Conservation (phyloP, 192 early-diverging fungal genomes). For the Coemansia nantahalensis region DNA sequence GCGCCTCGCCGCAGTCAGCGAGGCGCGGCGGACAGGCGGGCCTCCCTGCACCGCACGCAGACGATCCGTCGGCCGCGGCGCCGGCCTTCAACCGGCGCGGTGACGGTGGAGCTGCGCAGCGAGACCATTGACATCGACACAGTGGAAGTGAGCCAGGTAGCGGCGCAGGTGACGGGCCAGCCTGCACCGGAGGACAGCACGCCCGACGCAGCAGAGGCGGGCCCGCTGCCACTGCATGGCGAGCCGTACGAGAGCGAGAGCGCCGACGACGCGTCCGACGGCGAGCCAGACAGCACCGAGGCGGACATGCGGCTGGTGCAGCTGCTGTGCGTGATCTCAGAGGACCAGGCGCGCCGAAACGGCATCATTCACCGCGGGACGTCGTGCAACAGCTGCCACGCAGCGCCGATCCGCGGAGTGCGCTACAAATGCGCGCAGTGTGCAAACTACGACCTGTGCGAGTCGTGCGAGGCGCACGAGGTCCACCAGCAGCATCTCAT, state of each 20-base stretch:
- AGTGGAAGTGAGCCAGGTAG: no score
- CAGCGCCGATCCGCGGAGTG: slow-evolving; percentile 82
- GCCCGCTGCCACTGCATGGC: no score
- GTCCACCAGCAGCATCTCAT: slow-evolving; percentile 84
- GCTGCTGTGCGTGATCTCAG: slow-evolving; percentile 79
- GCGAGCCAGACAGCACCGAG: background rate
- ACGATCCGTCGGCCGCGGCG: slow-evolving; percentile 45
- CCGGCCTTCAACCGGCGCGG: slow-evolving; percentile 8
- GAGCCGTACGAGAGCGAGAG: slow-evolving; percentile 4
- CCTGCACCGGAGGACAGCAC: no score
- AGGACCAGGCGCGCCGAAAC: slow-evolving; percentile 73
- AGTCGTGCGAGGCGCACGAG: slow-evolving; percentile 82
- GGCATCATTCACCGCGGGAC: slow-evolving; percentile 73
- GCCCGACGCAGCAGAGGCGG: no score
- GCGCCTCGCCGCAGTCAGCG: slow-evolving; percentile 13
- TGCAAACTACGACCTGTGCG: slow-evolving; percentile 90
- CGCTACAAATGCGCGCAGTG: slow-evolving; percentile 96
- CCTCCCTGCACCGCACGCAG: slow-evolving; percentile 26
- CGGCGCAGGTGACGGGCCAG: background rate
- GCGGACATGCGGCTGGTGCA: slow-evolving; percentile 58
- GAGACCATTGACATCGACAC: background rate
- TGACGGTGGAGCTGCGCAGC: slow-evolving; percentile 16
- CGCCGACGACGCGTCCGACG: slow-evolving; percentile 2
- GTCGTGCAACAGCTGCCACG: slow-evolving; percentile 89
- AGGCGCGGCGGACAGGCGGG: slow-evolving; percentile 6